Evolutionary conservation across 345 rosid genomes (phyloP).

Genomic region (Syzygium aromaticum): DNA sequence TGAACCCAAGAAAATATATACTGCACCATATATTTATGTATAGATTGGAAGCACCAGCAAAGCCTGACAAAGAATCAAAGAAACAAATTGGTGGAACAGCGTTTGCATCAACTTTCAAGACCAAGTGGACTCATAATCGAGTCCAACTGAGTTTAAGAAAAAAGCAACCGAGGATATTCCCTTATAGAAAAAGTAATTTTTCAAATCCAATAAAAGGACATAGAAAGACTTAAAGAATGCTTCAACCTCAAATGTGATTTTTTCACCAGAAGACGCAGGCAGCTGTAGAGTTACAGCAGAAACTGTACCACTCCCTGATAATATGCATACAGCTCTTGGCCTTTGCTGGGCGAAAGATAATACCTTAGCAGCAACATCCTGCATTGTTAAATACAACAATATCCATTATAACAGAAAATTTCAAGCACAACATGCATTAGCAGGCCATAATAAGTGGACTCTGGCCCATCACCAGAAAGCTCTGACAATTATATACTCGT

Average conservation of each 20-base stretch:
- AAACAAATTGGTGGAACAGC: neutral
- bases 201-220: neutral
- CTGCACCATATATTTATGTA: neutral
- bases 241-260: slow-evolving; percentile 68
- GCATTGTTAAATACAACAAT: slow-evolving; percentile 3
- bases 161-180: neutral
- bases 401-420: neutral
- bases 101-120: neutral
- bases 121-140: neutral
- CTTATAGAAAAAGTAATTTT: neutral
- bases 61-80: neutral
- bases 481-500: neutral
- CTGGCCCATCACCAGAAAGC: neutral
- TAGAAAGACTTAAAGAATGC: slow-evolving; percentile 6
- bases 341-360: slow-evolving; percentile 80
- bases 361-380: slow-evolving; percentile 86
- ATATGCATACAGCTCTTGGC: slow-evolving; percentile 83
- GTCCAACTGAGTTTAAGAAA: neutral
- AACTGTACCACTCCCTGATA: slow-evolving; percentile 89
- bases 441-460: neutral
- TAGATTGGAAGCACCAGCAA: neutral
- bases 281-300: slow-evolving; percentile 79
- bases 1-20: neutral
- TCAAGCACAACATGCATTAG: neutral
- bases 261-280: slow-evolving; percentile 58